A percentile compares a stretch with the other conserved stretches of the same genome.
These are phyloP conservation scores for Cyphellophora attinorum DNA, from an alignment of 2,329 filamentous ascomycete genomes.

Conservation along the genomic window DNA sequence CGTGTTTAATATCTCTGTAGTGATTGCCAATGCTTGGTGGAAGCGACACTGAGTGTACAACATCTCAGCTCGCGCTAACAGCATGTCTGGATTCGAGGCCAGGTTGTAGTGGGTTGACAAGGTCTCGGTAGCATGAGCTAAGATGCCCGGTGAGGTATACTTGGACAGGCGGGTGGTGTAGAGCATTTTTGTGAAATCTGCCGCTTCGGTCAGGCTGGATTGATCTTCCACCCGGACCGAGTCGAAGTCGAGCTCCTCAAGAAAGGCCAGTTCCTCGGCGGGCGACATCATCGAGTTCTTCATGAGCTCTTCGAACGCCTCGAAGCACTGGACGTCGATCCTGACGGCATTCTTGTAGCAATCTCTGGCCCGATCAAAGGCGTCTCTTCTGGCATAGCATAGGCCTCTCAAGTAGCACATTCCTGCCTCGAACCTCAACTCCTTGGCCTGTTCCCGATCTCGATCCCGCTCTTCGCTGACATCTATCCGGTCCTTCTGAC, in stretches of 20 bases:
- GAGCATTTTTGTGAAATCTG: constrained; percentile 88
- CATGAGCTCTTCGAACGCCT: constrained; percentile 96
- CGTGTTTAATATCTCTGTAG: constrained; percentile 73
- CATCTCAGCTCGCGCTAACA: constrained; percentile 81
- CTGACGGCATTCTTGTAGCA: constrained; percentile 96
- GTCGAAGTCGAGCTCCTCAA: constrained; percentile 85
- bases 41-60: constrained; percentile 93
- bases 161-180: constrained; percentile 95
- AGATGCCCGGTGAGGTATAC: constrained; percentile 76
- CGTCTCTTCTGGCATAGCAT: constrained; percentile 94
- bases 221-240: constrained; percentile 61
- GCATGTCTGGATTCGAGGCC: constrained; percentile 74
- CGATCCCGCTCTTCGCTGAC: constrained; percentile 47
- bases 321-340: constrained; percentile 96
- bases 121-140: constrained; percentile 78
- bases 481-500: constrained; percentile 42
- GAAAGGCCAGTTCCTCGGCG: constrained; percentile 79
- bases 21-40: constrained; percentile 74
- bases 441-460: constrained; percentile 60
- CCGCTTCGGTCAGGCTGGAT: constrained; percentile 70
- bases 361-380: constrained; percentile 92
- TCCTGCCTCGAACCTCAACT: constrained; percentile 80
- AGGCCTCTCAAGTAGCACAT: constrained; percentile 95
- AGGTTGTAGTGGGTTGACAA: constrained; percentile 91
- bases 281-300: constrained; percentile 87